Conservation (phyloP, 352 stramenopile species). For the Phytophthora chlamydospora region DNA sequence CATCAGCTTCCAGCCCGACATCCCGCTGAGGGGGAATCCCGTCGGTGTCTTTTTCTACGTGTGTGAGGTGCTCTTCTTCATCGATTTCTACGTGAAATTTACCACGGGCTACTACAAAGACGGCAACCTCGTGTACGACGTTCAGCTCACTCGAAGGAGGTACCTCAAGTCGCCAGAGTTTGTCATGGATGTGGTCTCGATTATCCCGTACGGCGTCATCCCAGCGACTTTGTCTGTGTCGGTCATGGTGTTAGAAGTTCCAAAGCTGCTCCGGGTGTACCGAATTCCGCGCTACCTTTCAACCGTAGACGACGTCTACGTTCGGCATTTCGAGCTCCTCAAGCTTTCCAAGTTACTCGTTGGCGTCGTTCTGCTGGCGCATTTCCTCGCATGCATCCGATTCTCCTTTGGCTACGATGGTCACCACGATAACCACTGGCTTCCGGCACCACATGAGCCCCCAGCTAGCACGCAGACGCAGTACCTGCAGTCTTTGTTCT, state of each 20-base stretch:
- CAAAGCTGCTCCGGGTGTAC: slow-evolving; percentile 45
- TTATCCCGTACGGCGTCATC: slow-evolving; percentile 45
- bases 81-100: slow-evolving; percentile 61
- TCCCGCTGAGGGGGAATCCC: slow-evolving; percentile 1
- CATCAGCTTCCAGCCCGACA: slow-evolving; percentile 44
- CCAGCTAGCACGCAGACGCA: slow-evolving; percentile 15
- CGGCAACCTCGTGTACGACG: slow-evolving; percentile 43
- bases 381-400: slow-evolving; percentile 54
- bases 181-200: slow-evolving; percentile 43
- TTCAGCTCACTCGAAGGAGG: slow-evolving; percentile 30
- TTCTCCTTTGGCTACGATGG: slow-evolving; percentile 59
- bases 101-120: slow-evolving; percentile 62
- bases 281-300: slow-evolving; percentile 47
- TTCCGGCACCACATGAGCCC: slow-evolving; percentile 23
- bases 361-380: slow-evolving; percentile 44
- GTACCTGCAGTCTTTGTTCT: slow-evolving; percentile 65
- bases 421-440: slow-evolving; percentile 42
- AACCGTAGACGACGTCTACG: slow-evolving; percentile 61
- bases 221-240: slow-evolving; percentile 13
- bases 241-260: slow-evolving; percentile 43
- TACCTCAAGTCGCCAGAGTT: slow-evolving; percentile 66
- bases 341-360: slow-evolving; percentile 61
- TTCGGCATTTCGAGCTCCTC: slow-evolving; percentile 56
- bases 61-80: slow-evolving; percentile 51
- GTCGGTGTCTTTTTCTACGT: slow-evolving; percentile 42